Evolutionary conservation across 1,284 basidiomycete genomes (phyloP).

Genomic region (Apiotrichum sp.): DNA sequence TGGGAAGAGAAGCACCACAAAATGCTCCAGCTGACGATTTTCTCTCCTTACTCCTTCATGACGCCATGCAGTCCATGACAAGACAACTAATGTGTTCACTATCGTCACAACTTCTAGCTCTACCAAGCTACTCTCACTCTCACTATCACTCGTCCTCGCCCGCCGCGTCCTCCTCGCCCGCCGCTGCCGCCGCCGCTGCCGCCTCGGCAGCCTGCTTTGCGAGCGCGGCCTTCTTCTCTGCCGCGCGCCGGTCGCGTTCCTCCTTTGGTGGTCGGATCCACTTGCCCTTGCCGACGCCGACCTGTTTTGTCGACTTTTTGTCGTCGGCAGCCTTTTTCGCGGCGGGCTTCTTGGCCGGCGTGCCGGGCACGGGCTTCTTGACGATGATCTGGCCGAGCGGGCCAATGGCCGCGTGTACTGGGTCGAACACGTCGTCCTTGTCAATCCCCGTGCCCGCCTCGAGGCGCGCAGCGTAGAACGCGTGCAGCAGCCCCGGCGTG

Average conservation of each 20-base stretch:
- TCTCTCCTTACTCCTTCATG: not conserved
- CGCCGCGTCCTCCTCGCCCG: conserved; percentile 27
- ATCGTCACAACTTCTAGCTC: not conserved
- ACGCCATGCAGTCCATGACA: not conserved
- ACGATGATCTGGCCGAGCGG: conserved; percentile 41
- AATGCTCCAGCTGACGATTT: no score
- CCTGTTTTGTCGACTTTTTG: conserved; percentile 33
- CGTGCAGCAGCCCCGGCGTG: conserved; percentile 70
- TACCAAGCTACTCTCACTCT: not conserved
- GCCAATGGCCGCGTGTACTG: conserved; percentile 34
- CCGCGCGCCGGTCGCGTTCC: conserved; percentile 28
- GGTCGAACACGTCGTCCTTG: conserved; percentile 33
- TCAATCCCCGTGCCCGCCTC: conserved; percentile 14
- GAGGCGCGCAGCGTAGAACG: conserved; percentile 64
- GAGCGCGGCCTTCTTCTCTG: conserved; percentile 28
- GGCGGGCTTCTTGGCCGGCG: conserved; percentile 11
- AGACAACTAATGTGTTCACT: conserved; percentile 1
- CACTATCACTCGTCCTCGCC: conserved; percentile 22
- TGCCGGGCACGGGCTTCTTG: conserved; percentile 19
- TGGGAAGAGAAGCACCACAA: no score
- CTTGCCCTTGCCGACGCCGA: conserved; percentile 44
- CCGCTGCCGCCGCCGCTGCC: conserved; percentile 3
- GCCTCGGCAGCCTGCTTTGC: conserved; percentile 14
- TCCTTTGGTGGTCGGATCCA: conserved; percentile 45
- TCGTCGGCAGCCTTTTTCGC: not conserved